A percentile compares a stretch with the other conserved stretches of the same genome.
Conservation (phyloP, 495 filamentous ascomycete genomes). For the Penicillium tannophilum region DNA sequence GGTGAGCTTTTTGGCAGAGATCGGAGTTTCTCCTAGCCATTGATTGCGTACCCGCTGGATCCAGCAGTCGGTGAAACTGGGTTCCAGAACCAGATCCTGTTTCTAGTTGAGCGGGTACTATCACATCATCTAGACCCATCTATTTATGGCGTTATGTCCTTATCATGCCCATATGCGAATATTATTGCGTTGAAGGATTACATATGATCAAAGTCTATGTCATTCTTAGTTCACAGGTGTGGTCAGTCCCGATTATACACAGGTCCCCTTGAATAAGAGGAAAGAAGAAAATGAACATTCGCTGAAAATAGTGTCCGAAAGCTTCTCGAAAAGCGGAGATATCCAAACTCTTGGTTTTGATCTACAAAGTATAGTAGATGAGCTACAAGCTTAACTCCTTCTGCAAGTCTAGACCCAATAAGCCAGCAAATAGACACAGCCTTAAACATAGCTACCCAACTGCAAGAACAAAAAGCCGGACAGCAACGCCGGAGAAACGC, state of each 20-base stretch:
- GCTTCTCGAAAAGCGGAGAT: background rate
- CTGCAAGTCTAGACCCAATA: background rate
- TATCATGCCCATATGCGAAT: background rate
- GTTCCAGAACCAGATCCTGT: slow-evolving; percentile 23
- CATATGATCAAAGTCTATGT: background rate
- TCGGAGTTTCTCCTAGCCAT: slow-evolving; percentile 17
- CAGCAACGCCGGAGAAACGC: background rate
- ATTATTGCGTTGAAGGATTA: background rate
- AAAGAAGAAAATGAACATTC: background rate
- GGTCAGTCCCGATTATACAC: background rate
- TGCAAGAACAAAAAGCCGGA: slow-evolving; percentile 3
- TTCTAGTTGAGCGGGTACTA: slow-evolving; percentile 8
- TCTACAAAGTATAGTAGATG: background rate
- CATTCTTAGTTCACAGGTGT: background rate
- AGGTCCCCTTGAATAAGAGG: background rate
- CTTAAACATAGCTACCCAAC: background rate
- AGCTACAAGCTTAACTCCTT: background rate
- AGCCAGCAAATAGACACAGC: background rate
- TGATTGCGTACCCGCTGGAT: slow-evolving; percentile 10
- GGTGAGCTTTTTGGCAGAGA: slow-evolving; percentile 16
- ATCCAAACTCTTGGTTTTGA: background rate
- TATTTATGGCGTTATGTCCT: slow-evolving; percentile 10
- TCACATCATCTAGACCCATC: slow-evolving; percentile 18
- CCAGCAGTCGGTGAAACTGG: slow-evolving; percentile 22
- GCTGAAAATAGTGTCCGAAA: background rate